These are phyloP conservation scores for Acephala macrosclerotiorum DNA, from an alignment of 2,329 filamentous ascomycete species.

Conservation along the genomic window DNA sequence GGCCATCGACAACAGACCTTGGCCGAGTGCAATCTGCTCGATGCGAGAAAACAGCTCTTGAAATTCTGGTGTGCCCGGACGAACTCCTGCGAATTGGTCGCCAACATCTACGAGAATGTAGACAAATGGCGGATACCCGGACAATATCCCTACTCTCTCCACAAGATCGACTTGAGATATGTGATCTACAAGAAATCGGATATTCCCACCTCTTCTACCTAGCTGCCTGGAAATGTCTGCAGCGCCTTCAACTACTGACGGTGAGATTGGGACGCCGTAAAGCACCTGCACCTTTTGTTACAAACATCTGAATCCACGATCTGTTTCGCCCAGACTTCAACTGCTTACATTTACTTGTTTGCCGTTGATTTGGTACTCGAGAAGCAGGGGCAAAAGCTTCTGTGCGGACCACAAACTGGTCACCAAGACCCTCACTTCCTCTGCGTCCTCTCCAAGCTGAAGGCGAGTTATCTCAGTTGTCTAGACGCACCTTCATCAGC, in stretches of 20 bases:
- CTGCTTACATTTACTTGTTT: constrained; percentile 12
- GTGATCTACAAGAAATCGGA: constrained; percentile 69
- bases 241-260: constrained; percentile 65
- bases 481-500: constrained; percentile 46
- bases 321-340: not conserved
- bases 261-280: constrained; percentile 73
- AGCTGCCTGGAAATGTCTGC: constrained; percentile 60
- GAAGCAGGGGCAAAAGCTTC: constrained; percentile 63
- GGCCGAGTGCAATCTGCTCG: constrained; percentile 35
- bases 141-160: not conserved
- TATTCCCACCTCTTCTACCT: constrained; percentile 59
- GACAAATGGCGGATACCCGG: not conserved
- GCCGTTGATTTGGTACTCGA: constrained; percentile 32
- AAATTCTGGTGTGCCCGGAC: not conserved
- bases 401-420: constrained; percentile 77
- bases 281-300: not conserved
- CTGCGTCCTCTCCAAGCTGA: constrained; percentile 65
- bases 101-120: constrained; percentile 9
- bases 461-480: constrained; percentile 68
- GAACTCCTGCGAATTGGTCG: constrained; percentile 4
- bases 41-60: constrained; percentile 44
- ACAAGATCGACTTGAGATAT: constrained; percentile 58
- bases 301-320: not conserved
- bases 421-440: constrained; percentile 63
- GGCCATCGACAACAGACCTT: not conserved